Evolutionary conservation across 345 rosid genomes (phyloP).

Genomic region (Iberis pinnata): DNA sequence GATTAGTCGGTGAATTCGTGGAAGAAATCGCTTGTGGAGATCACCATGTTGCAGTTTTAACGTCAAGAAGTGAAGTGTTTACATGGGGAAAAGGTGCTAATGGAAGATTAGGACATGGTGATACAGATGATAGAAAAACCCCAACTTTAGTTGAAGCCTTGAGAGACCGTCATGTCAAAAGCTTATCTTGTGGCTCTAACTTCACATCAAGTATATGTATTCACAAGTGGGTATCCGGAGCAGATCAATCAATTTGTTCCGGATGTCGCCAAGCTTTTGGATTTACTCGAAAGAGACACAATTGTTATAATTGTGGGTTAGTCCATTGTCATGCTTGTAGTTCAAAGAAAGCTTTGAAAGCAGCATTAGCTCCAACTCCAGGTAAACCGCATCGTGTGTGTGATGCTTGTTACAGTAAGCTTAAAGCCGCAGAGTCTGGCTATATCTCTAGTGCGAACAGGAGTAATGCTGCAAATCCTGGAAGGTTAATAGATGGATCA

Average conservation of each 20-base stretch:
- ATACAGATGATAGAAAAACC: conserved; percentile 54
- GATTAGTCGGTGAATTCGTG: conserved; percentile 83
- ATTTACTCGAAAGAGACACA: conserved; percentile 89
- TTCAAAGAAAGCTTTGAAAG: conserved; percentile 84
- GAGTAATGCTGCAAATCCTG: conserved; percentile 39
- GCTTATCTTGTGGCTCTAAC: conserved; percentile 87
- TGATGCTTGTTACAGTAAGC: conserved; percentile 78
- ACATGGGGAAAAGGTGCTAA: conserved; percentile 95
- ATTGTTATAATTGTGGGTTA: conserved; percentile 86
- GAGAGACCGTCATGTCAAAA: conserved; percentile 80
- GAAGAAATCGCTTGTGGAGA: conserved; percentile 92
- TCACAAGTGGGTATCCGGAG: conserved; percentile 95
- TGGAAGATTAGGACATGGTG: conserved; percentile 91
- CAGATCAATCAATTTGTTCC: conserved; percentile 88
- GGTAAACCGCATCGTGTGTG: conserved; percentile 96
- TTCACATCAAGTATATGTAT: conserved; percentile 83
- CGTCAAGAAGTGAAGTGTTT: conserved; percentile 89
- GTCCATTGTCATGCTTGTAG: conserved; percentile 97
- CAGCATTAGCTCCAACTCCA: conserved; percentile 97
- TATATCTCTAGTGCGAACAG: conserved; percentile 22
- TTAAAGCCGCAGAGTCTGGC: conserved; percentile 69
- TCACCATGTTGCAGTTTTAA: conserved; percentile 72
- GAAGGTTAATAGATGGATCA: conserved; percentile 42
- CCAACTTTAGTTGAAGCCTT: conserved; percentile 83
- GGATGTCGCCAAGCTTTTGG: conserved; percentile 92